Base-by-base conservation (phyloP, 352 stramenopile species). In the Pythium chondricola region DNA sequence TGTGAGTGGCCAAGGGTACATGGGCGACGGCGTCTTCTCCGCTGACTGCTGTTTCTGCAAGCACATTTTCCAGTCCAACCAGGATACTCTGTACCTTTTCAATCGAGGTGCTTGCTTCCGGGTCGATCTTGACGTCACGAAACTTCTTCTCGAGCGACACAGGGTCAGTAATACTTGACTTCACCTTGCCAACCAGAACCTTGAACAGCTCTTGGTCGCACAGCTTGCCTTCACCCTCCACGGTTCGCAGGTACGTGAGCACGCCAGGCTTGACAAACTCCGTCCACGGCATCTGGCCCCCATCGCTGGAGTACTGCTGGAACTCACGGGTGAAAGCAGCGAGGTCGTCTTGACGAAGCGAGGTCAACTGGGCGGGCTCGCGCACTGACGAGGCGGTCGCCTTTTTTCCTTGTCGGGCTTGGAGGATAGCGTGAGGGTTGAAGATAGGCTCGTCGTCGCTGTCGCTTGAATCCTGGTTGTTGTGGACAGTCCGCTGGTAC, bases 41-140 rank as follows among this genome's bases (percentile, higher is more conserved):
- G 43, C 3, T 20, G 6, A 30, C 16, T 10, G 27, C 17, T 7
- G 35, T 6, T 11, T 49, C 43, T 2, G 22, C 6, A 20, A 49
- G 29, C 9, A 49, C 30, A 4, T 20, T 40, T 18, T 49, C 43
- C 6, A 49, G n/a, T 30, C 43, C 43, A 20, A 40, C 26, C 3
- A 49, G 30, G 30, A 49, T 39, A 29, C 43, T 40, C 30, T 49
- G 3, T 2, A 18, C 43, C 26, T 49, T 49, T 14, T 49, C 43
- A 11, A 8, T 30, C 1, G 17, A 31, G 6, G 29, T 41, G 4
- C 4, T 39, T 6, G 43, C 43, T 24, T 11, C 9, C 4, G 27
- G 30, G 20, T 39, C 24, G 17, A 49, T 40, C 29, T 37, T 9
- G 22, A 48, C 26, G 1, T 36, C 25, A 10, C 4, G 6, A 37